Evolutionary conservation across 805 yeast species (phyloP).

Genomic region (Yamadazyma insecticola): DNA sequence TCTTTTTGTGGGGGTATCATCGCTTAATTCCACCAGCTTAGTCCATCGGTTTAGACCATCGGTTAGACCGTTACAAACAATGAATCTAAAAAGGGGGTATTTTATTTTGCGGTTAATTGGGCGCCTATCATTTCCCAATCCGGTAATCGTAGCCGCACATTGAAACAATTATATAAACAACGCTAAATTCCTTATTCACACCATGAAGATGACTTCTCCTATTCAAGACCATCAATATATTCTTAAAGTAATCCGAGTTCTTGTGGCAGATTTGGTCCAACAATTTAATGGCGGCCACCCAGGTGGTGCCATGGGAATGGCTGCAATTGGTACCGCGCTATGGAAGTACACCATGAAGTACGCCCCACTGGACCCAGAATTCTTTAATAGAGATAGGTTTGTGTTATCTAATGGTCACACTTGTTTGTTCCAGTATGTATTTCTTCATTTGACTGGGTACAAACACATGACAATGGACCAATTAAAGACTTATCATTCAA

Average conservation of each 20-base stretch:
- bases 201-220: too few species aligned
- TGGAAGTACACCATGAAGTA: slow-evolving; percentile 29
- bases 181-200: too few species aligned
- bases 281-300: slow-evolving; percentile 35
- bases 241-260: slow-evolving; percentile 24
- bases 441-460: slow-evolving; percentile 26
- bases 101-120: too few species aligned
- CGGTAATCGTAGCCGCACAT: too few species aligned
- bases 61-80: too few species aligned
- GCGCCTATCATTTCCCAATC: too few species aligned
- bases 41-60: too few species aligned
- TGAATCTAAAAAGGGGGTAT: too few species aligned
- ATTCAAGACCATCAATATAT: slow-evolving; percentile 12
- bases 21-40: too few species aligned
- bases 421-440: slow-evolving; percentile 28
- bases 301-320: slow-evolving; percentile 40
- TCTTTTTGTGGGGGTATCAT: too few species aligned
- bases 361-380: slow-evolving; percentile 25
- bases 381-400: slow-evolving; percentile 34
- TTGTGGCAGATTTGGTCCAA: slow-evolving; percentile 22
- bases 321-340: slow-evolving; percentile 32
- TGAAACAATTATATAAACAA: too few species aligned
- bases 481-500: slow-evolving; percentile 28
- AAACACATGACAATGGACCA: slow-evolving; percentile 28
- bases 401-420: slow-evolving; percentile 36